Percentiles rank a stretch among this genome's conserved stretches.
phyloP scores from a whole-genome alignment of 768 basidiomycete genomes.

The Collybiopsis luxurians region DNA sequence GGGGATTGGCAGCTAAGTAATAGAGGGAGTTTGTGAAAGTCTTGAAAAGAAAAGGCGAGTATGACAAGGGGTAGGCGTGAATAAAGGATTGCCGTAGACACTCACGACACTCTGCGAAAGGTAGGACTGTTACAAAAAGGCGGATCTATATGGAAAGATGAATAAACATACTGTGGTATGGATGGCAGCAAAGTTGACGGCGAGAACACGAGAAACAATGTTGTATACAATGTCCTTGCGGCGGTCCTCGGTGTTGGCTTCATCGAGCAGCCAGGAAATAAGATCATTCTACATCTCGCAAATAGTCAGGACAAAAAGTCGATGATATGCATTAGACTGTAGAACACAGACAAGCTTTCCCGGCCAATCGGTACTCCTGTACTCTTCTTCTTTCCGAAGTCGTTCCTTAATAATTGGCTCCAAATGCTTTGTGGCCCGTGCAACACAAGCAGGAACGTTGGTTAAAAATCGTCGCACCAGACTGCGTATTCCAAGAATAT shows the following conservation, averaged over 20 bases:
- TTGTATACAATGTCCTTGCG: constrained; percentile 14
- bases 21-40: constrained; percentile 27
- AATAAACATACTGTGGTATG: constrained; percentile 28
- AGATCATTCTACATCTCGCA: background rate
- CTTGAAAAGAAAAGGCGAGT: background rate
- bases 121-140: background rate
- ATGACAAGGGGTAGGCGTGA: background rate
- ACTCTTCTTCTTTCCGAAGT: constrained; percentile 23
- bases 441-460: background rate
- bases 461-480: constrained; percentile 5
- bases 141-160: background rate
- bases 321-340: background rate
- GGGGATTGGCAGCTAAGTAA: constrained; percentile 25
- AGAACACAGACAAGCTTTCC: constrained; percentile 19
- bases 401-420: constrained; percentile 30
- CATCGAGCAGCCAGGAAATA: constrained; percentile 17
- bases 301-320: background rate
- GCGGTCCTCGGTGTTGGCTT: constrained; percentile 20
- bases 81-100: background rate
- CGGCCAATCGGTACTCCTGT: constrained; percentile 24
- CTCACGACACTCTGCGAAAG: background rate
- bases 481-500: background rate
- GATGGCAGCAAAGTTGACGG: constrained; percentile 37
- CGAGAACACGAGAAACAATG: constrained; percentile 27
- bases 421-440: constrained; percentile 21